phyloP scores from a whole-genome alignment of 2,329 filamentous ascomycete genomes.

The Diaporthe sp. region DNA sequence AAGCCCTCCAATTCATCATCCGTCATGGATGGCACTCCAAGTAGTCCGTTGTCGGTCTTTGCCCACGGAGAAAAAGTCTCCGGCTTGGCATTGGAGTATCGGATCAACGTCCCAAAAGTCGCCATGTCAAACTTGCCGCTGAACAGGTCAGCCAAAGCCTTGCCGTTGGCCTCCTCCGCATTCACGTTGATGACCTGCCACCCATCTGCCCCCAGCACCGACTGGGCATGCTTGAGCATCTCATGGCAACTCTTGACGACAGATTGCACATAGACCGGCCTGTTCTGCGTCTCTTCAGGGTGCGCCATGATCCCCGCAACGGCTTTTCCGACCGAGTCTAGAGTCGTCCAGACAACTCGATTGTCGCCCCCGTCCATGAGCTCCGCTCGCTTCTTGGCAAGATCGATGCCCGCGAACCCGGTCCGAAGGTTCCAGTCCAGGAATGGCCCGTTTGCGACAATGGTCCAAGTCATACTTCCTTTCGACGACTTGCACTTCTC shows the following conservation, averaged over 20 bases:
- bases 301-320: slow-evolving; percentile 47
- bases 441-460: slow-evolving; percentile 49
- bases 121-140: slow-evolving; percentile 43
- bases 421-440: slow-evolving; percentile 48
- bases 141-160: slow-evolving; percentile 42
- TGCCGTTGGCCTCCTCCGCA: slow-evolving; percentile 41
- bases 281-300: slow-evolving; percentile 50
- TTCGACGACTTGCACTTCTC: slow-evolving; percentile 8
- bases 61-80: slow-evolving; percentile 37
- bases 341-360: slow-evolving; percentile 45
- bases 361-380: slow-evolving; percentile 48
- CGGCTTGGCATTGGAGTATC: slow-evolving; percentile 42
- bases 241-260: slow-evolving; percentile 45
- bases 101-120: slow-evolving; percentile 43
- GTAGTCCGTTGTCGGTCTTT: slow-evolving; percentile 45
- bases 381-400: slow-evolving; percentile 44
- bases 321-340: slow-evolving; percentile 47
- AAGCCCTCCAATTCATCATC: slow-evolving; percentile 9
- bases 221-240: slow-evolving; percentile 44
- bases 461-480: slow-evolving; percentile 47
- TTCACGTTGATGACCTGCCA: slow-evolving; percentile 44
- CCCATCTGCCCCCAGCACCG: slow-evolving; percentile 41
- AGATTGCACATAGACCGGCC: slow-evolving; percentile 44
- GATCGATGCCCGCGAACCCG: slow-evolving; percentile 45
- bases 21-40: slow-evolving; percentile 41